These are phyloP conservation scores for Aspergillus caelatus DNA, from an alignment of 2,329 filamentous ascomycete species.

Conservation along the genomic window DNA sequence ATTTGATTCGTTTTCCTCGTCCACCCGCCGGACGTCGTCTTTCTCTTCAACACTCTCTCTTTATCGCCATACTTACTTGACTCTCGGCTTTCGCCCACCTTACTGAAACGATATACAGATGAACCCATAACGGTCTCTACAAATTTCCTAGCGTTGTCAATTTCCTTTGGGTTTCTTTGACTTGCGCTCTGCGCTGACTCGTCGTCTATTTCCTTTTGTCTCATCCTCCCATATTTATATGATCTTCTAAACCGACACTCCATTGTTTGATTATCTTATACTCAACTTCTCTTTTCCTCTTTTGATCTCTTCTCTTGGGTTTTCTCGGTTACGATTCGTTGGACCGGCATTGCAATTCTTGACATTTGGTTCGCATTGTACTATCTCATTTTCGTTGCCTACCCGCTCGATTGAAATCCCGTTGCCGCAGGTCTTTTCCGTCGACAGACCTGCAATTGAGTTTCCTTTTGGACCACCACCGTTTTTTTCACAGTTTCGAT, in stretches of 20 bases:
- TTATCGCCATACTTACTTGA: slow-evolving; percentile 21
- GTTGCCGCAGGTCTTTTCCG: background rate
- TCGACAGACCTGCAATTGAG: background rate
- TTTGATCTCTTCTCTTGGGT: slow-evolving; percentile 28
- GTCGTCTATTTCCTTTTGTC: slow-evolving; percentile 30
- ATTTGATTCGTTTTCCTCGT: slow-evolving; percentile 6
- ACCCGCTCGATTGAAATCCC: background rate
- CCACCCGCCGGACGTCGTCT: slow-evolving; percentile 20
- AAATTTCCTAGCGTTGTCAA: slow-evolving; percentile 37
- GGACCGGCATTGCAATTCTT: slow-evolving; percentile 31
- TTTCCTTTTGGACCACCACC: background rate
- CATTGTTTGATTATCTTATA: slow-evolving; percentile 21
- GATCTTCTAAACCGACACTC: slow-evolving; percentile 28
- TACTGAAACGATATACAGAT: slow-evolving; percentile 42
- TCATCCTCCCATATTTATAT: slow-evolving; percentile 31
- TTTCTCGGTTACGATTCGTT: slow-evolving; percentile 26
- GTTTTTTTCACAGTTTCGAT: background rate
- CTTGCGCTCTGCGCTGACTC: slow-evolving; percentile 30
- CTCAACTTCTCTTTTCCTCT: slow-evolving; percentile 24
- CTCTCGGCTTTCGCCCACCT: slow-evolving; percentile 21
- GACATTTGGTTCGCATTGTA: slow-evolving; percentile 29
- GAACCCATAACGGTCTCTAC: slow-evolving; percentile 45
- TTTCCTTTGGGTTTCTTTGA: slow-evolving; percentile 28
- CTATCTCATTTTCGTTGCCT: slow-evolving; percentile 16
- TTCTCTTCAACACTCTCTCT: slow-evolving; percentile 29